Evolutionary conservation across 352 stramenopile species (phyloP).

Genomic region (Pythium phragmiticola): DNA sequence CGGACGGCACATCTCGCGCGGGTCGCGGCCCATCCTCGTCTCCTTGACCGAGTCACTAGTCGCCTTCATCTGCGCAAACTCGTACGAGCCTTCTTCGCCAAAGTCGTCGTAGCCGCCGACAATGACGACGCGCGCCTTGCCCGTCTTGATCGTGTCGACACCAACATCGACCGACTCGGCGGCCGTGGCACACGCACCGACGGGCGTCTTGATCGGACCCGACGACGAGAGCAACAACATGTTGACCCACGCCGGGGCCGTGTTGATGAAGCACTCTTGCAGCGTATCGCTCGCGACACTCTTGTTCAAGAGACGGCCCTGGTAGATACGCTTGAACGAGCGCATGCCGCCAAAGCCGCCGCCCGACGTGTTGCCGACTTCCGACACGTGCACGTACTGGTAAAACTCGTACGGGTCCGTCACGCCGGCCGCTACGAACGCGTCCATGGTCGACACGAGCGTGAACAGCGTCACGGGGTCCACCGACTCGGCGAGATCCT

Average conservation of each 20-base stretch:
- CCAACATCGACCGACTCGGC: slow-evolving; percentile 87
- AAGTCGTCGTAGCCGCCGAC: slow-evolving; percentile 89
- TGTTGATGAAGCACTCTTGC: slow-evolving; percentile 90
- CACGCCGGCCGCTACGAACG: slow-evolving; percentile 75
- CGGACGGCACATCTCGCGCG: slow-evolving; percentile 82
- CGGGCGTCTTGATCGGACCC: slow-evolving; percentile 86
- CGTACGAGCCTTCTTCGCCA: slow-evolving; percentile 78
- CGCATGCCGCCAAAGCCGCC: slow-evolving; percentile 84
- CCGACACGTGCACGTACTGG: slow-evolving; percentile 88
- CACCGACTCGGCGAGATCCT: slow-evolving; percentile 77
- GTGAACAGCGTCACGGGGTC: slow-evolving; percentile 81
- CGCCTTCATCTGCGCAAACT: slow-evolving; percentile 90
- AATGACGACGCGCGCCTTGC: slow-evolving; percentile 83
- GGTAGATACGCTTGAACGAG: slow-evolving; percentile 76
- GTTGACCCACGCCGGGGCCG: slow-evolving; percentile 87
- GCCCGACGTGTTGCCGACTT: slow-evolving; percentile 84
- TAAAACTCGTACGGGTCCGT: slow-evolving; percentile 92
- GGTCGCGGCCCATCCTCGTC: slow-evolving; percentile 65
- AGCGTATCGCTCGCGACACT: slow-evolving; percentile 73
- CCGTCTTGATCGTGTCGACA: slow-evolving; percentile 87
- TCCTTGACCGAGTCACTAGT: slow-evolving; percentile 87
- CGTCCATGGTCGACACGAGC: slow-evolving; percentile 75
- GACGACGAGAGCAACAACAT: slow-evolving; percentile 87
- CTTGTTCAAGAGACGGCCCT: slow-evolving; percentile 66
- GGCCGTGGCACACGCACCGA: slow-evolving; percentile 84